Percentiles rank a stretch among this genome's conserved stretches.
Evolutionary conservation across 106 monocot genomes (phyloP).

Genomic region (Iris macrosiphon): DNA sequence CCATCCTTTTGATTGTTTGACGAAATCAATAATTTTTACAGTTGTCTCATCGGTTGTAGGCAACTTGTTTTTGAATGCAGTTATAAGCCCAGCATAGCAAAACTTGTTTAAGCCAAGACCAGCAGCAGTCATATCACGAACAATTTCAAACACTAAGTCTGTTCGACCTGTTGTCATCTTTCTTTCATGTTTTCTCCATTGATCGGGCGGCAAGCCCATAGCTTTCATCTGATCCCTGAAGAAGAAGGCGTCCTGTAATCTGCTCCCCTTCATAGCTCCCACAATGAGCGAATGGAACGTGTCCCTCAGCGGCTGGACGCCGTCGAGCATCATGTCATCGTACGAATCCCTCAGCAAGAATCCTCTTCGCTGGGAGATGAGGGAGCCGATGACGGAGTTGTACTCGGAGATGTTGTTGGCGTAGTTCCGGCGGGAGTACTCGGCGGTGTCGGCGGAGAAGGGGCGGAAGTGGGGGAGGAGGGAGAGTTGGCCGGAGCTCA

Average conservation of each 20-base stretch:
- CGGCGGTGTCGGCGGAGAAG: conserved; percentile 30
- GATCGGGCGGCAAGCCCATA: conserved; percentile 83
- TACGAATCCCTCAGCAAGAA: conserved; percentile 90
- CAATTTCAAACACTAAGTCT: conserved; percentile 93
- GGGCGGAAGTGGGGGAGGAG: conserved; percentile 1
- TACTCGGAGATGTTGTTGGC: conserved; percentile 86
- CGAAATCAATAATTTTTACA: conserved; percentile 83
- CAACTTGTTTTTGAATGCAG: conserved; percentile 76
- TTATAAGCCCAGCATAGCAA: conserved; percentile 97
- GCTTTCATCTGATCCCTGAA: conserved; percentile 94
- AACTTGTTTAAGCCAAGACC: conserved; percentile 91
- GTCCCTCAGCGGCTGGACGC: conserved; percentile 85
- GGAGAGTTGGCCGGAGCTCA: too few relatives aligned
- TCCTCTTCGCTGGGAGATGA: conserved; percentile 66
- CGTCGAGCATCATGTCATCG: conserved; percentile 97
- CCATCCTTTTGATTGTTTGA: conserved; percentile 96
- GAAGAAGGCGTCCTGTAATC: conserved; percentile 88
- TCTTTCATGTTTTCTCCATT: too few relatives aligned
- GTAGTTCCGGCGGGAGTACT: conserved; percentile 72
- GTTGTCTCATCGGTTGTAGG: conserved; percentile 62
- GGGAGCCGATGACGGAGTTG: conserved; percentile 80
- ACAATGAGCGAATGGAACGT: conserved; percentile 92
- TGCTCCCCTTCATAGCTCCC: conserved; percentile 87
- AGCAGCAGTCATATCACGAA: conserved; percentile 98
- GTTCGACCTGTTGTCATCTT: conserved; percentile 68